Conservation (phyloP, 2,329 filamentous ascomycete genomes). For the Fusarium gaditjirri region DNA sequence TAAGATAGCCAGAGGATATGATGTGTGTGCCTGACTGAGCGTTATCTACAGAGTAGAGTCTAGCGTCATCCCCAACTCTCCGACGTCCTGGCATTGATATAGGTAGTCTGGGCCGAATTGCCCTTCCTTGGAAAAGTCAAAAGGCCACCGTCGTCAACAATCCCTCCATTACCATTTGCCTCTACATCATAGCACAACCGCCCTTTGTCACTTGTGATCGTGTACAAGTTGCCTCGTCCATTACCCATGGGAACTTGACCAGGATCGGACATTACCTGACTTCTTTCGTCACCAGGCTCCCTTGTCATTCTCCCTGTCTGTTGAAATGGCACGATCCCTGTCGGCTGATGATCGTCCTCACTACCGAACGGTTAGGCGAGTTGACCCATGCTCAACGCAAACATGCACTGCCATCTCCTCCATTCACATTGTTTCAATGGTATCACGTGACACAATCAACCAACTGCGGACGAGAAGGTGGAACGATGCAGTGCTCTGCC, state of each 20-base stretch:
- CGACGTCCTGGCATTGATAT: constrained; percentile 6
- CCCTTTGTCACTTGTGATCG: neutral
- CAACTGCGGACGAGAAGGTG: neutral
- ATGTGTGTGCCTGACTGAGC: constrained; percentile 12
- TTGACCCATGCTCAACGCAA: constrained; percentile 12
- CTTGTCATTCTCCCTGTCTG: constrained; percentile 4
- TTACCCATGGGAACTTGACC: neutral
- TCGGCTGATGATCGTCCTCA: constrained; percentile 21
- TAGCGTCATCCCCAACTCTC: constrained; percentile 3
- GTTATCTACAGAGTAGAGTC: neutral
- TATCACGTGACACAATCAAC: constrained; percentile 27
- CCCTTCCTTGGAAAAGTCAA: constrained; percentile 2
- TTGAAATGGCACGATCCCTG: constrained; percentile 18
- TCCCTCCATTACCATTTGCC: neutral
- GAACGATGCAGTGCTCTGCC: constrained; percentile 6
- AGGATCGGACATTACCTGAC: constrained; percentile 16
- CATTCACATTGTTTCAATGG: neutral
- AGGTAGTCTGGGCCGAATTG: neutral
- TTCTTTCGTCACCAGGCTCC: constrained; percentile 8
- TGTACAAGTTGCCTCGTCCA: neutral
- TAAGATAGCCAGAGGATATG: neutral
- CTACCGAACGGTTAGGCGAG: constrained; percentile 24
- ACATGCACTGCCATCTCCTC: constrained; percentile 1
- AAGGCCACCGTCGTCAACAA: constrained; percentile 2
- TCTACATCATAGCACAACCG: neutral